Base-by-base conservation (phyloP, 1,284 basidiomycete genomes). In the Rhodotorula sp. region DNA sequence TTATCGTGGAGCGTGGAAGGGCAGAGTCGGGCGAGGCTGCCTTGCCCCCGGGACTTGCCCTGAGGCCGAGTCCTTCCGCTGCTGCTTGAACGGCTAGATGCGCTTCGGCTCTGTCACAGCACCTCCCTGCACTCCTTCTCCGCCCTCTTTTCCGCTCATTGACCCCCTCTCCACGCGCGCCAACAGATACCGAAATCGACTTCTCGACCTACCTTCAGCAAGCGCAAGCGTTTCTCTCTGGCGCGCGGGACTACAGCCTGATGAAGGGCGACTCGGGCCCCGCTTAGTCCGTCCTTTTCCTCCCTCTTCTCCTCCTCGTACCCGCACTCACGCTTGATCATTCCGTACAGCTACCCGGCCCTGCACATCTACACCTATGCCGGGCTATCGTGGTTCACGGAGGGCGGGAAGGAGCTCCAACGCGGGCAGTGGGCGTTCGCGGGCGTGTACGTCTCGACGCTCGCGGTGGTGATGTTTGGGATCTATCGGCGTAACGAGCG, bases 181-280 rank as follows among this genome's bases (percentile, higher is more conserved):
- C 22, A 17, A n/a, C 58, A 96, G 94, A 95, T 83, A 99, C 97
- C n/a, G 96, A 99, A 83, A 99, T 99, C 79, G 97, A 99, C 83
- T 99, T 91, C 87, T 86, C 88, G 80, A 96, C 94, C 0, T 97
- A 97, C 79, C 90, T 95, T 87, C 85, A 90, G 70, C 97, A 99
- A 73, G 87, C 91, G 3, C 85, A 89, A 65, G 81, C 91, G 61
- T 95, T 91, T 82, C 79, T 91, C 58, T 86, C 88, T 58, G 96
- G 96, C 51, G 90, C 97, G 82, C 85, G 90, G 39, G 88, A 95
- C 81, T 99, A 99, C 80, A 84, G 87, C n/a, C 83, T 86, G 68
- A 90, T 99, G 70, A 85, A 86, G 70, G 96, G 96, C 0, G 94
- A 94, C 15, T 97, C 94, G 6, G 97, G 97, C 12, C 93, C 92